Evolutionary conservation across 345 rosid genomes (phyloP).

Genomic region (Raphanus sativus): DNA sequence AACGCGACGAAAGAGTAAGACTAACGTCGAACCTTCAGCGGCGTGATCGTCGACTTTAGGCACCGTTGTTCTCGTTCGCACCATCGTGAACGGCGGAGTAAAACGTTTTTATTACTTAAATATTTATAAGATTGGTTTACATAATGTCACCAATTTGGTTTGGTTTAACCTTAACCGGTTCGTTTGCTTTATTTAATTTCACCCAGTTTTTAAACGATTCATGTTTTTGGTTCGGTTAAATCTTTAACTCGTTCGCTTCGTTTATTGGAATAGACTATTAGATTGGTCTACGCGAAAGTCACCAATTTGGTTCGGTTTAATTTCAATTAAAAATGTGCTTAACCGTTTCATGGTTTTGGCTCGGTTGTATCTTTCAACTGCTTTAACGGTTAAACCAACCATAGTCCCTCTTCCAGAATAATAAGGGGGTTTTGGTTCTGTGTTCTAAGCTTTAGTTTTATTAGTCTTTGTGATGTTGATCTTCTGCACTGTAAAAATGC

Average conservation of each 20-base stretch:
- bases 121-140: not conserved
- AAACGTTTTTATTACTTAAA: not conserved
- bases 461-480: too few species aligned
- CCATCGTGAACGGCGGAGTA: constrained; percentile 9
- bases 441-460: too few species aligned
- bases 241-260: too few species aligned
- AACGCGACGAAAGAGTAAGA: not conserved
- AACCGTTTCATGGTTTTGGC: too few species aligned
- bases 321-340: not conserved
- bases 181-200: too few species aligned
- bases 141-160: not conserved
- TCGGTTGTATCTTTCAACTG: too few species aligned
- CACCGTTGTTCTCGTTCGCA: constrained; percentile 8
- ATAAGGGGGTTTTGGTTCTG: too few species aligned
- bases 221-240: too few species aligned
- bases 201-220: too few species aligned
- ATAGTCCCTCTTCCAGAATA: too few species aligned
- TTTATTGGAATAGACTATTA: not conserved
- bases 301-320: not conserved
- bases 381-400: too few species aligned
- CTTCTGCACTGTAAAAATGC: too few species aligned
- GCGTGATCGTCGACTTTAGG: not conserved
- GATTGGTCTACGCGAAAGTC: not conserved
- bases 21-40: constrained; percentile 26
- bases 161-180: not conserved